Percentiles rank a stretch among this genome's conserved stretches.
phyloP scores from a whole-genome alignment of 768 basidiomycete genomes.

The Mycena leptocephala region DNA sequence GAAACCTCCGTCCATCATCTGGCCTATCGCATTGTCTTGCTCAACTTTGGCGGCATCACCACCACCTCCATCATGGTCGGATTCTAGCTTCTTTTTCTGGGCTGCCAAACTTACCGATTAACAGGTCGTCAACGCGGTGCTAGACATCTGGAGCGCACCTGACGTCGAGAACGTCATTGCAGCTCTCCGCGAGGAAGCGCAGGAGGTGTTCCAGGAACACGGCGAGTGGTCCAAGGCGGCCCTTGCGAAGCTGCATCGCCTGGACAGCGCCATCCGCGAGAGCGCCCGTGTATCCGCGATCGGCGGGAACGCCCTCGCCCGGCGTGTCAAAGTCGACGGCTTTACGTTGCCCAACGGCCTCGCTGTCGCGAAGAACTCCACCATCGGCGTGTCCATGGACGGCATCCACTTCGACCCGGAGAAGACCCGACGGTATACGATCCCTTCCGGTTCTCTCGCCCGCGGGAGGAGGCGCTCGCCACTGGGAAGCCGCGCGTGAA shows the following conservation, averaged over 20 bases:
- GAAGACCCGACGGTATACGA: constrained; percentile 15
- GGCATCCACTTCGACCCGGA: constrained; percentile 30
- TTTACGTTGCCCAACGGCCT: constrained; percentile 24
- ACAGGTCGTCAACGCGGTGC: constrained; percentile 18
- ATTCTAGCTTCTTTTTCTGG: not conserved
- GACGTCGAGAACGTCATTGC: constrained; percentile 5
- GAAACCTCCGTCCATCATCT: constrained; percentile 29
- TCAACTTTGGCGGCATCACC: constrained; percentile 32
- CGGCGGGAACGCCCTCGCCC: constrained; percentile 24
- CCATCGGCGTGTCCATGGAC: constrained; percentile 30
- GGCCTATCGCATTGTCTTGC: constrained; percentile 32
- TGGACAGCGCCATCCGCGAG: constrained; percentile 35
- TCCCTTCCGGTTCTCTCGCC: constrained; percentile 29
- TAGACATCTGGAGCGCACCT: constrained; percentile 32
- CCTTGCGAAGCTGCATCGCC: constrained; percentile 18
- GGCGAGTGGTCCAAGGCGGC: constrained; percentile 34
- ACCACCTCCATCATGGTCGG: not conserved
- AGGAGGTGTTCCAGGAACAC: constrained; percentile 14
- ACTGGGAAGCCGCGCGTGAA: constrained; percentile 18
- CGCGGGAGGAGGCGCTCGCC: constrained; percentile 8
- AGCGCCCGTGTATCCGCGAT: constrained; percentile 25
- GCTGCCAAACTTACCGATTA: not conserved
- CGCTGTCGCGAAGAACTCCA: constrained; percentile 16
- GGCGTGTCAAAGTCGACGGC: constrained; percentile 1
- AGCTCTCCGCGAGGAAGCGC: constrained; percentile 27